Conservation (phyloP, 768 basidiomycete species). For the Suillus subalutaceus region DNA sequence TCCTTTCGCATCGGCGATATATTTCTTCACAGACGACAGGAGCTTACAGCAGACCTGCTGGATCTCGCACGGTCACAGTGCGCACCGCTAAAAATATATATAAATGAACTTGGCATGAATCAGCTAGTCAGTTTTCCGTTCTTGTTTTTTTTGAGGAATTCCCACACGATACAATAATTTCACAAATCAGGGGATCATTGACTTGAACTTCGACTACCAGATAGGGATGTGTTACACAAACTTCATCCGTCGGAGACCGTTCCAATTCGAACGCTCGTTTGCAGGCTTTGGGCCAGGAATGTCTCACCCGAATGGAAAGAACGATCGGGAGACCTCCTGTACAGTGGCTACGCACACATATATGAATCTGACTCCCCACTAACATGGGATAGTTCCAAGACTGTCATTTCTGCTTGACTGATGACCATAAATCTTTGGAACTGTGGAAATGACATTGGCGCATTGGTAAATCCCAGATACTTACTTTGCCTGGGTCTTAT, state of each 20-base stretch:
- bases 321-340: background rate
- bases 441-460: too few relatives aligned
- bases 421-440: background rate
- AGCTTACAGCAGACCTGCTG: background rate
- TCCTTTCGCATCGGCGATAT: background rate
- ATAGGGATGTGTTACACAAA: background rate
- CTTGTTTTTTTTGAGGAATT: background rate
- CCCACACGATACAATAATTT: background rate
- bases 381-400: background rate
- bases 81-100: background rate
- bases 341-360: background rate
- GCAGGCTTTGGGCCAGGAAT: background rate
- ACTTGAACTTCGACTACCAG: background rate
- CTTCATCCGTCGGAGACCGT: background rate
- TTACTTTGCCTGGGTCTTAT: background rate
- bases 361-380: background rate
- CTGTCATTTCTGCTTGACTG: background rate
- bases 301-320: background rate
- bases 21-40: background rate
- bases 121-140: background rate
- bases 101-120: background rate
- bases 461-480: too few relatives aligned
- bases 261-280: background rate
- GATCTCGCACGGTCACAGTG: background rate
- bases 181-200: background rate